Conservation (phyloP, 306 rosid species). For the Cyamopsis tetragonoloba region DNA sequence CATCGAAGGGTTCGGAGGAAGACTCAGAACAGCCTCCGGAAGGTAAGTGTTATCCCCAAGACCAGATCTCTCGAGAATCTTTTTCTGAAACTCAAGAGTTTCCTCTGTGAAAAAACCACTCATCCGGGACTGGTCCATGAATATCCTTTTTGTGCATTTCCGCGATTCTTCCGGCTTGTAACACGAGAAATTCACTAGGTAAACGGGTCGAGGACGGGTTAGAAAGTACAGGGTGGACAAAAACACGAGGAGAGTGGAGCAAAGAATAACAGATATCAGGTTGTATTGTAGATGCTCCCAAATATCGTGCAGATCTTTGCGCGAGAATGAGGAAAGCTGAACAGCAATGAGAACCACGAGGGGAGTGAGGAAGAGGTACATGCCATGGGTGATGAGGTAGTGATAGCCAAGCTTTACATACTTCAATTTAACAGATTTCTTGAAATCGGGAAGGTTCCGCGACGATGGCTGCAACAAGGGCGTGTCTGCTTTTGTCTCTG, state of each 20-base stretch:
- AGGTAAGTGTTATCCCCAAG: slow-evolving; percentile 73
- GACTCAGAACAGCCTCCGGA: slow-evolving; percentile 69
- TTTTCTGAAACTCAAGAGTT: slow-evolving; percentile 66
- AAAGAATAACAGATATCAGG: slow-evolving; percentile 56
- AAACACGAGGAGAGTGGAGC: slow-evolving; percentile 76
- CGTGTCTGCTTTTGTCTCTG: slow-evolving; percentile 44
- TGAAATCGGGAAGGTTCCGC: slow-evolving; percentile 70
- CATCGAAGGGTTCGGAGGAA: slow-evolving; percentile 88
- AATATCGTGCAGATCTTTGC: slow-evolving; percentile 58
- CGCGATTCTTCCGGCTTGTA: slow-evolving; percentile 74
- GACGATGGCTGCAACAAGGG: slow-evolving; percentile 53
- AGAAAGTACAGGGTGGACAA: slow-evolving; percentile 58
- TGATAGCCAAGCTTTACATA: slow-evolving; percentile 90
- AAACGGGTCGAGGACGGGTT: slow-evolving; percentile 76
- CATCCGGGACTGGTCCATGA: slow-evolving; percentile 62
- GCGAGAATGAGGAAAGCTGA: slow-evolving; percentile 64
- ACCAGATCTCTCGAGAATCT: slow-evolving; percentile 82
- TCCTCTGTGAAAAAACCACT: slow-evolving; percentile 58
- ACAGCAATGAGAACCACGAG: slow-evolving; percentile 60
- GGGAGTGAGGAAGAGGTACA: slow-evolving; percentile 78
- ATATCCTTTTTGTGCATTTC: slow-evolving; percentile 62
- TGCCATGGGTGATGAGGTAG: slow-evolving; percentile 75
- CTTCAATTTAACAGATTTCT: slow-evolving; percentile 68
- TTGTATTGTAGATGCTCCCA: slow-evolving; percentile 80
- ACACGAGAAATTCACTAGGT: slow-evolving; percentile 78